phyloP scores from a whole-genome alignment of 176 grass and related monocot species.

The Themeda triandra region DNA sequence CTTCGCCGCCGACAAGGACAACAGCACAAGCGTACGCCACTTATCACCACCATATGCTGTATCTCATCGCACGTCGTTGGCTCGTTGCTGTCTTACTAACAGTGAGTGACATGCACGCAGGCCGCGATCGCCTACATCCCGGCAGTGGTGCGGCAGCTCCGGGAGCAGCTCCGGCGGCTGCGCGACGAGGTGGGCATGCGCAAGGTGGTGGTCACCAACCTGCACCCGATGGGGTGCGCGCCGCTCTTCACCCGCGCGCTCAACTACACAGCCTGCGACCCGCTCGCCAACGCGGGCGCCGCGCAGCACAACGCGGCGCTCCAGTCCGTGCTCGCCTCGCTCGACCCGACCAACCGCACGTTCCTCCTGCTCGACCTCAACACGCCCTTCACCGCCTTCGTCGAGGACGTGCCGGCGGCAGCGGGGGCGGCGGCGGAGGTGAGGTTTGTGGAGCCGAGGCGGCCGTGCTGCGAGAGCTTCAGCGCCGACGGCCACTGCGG shows the following conservation, averaged over 20 bases:
- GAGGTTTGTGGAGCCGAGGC: constrained; percentile 39
- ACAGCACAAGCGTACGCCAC: constrained; percentile 41
- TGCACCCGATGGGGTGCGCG: constrained; percentile 78
- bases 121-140: constrained; percentile 54
- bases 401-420: not conserved
- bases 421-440: not conserved
- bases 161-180: constrained; percentile 51
- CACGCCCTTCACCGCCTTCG: constrained; percentile 36
- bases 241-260: constrained; percentile 47
- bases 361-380: constrained; percentile 69
- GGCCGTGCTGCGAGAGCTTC: constrained; percentile 70
- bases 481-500: constrained; percentile 52
- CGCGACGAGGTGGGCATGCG: constrained; percentile 47
- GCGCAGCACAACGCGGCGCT: constrained; percentile 58
- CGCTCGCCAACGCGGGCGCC: constrained; percentile 41
- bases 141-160: constrained; percentile 37
- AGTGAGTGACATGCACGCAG: constrained; percentile 2
- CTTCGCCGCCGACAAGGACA: constrained; percentile 38
- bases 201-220: constrained; percentile 68
- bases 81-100: not conserved
- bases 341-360: constrained; percentile 41
- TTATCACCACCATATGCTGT: not conserved
- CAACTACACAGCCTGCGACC: constrained; percentile 56
- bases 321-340: constrained; percentile 12
- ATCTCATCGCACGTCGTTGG: too few species aligned